phyloP scores from a whole-genome alignment of 345 rosid genomes.

The Eucalyptus camaldulensis region DNA sequence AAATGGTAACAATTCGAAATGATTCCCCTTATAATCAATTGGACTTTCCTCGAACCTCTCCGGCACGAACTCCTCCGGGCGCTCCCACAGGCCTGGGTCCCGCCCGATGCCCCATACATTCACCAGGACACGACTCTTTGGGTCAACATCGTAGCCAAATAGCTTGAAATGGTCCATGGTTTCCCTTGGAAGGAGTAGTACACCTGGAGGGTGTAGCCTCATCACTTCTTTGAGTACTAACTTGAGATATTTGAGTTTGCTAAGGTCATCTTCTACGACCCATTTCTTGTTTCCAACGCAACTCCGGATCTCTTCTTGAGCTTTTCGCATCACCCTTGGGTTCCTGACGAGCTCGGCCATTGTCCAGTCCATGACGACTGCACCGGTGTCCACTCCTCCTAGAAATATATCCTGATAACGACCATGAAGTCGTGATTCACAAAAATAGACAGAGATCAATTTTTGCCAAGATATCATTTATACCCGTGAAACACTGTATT shows the following conservation, averaged over 20 bases:
- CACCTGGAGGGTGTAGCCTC: no score
- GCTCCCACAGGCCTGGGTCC: constrained; percentile 12
- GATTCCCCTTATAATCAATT: constrained; percentile 23
- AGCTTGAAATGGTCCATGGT: no score
- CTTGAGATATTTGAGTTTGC: constrained; percentile 21
- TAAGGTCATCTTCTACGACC: constrained; percentile 13
- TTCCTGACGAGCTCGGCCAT: background rate
- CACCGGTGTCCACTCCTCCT: background rate
- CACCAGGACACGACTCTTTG: constrained; percentile 16
- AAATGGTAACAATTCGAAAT: constrained; percentile 26
- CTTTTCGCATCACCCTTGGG: background rate
- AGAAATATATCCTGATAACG: background rate
- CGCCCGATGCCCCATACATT: constrained; percentile 32
- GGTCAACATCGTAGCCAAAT: constrained; percentile 8
- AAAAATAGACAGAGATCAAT: background rate
- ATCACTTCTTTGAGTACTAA: constrained; percentile 32
- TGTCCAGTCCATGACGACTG: background rate
- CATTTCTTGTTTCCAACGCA: constrained; percentile 2
- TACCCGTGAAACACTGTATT: background rate
- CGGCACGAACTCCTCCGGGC: constrained; percentile 28
- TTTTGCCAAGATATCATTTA: background rate
- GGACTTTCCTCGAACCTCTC: constrained; percentile 21
- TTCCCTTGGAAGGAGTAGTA: no score
- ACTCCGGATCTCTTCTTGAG: constrained; percentile 16
- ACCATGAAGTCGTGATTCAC: background rate